Conservation (phyloP, 2,329 filamentous ascomycete species). For the Paraphaeosphaeria sporulosa region DNA sequence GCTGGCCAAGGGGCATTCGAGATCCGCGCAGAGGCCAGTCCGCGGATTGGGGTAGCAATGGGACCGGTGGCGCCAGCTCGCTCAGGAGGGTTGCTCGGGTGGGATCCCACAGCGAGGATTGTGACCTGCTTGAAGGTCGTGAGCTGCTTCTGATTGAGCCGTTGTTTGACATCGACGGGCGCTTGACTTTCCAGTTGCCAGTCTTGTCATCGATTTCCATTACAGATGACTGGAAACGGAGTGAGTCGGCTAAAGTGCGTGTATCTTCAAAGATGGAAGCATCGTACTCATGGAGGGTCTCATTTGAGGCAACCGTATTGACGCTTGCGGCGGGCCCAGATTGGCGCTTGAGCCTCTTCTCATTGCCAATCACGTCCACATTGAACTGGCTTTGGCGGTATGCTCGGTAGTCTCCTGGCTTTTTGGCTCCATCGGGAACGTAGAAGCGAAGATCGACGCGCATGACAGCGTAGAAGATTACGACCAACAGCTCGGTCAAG, state of each 20-base stretch:
- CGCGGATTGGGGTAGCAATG: conserved; percentile 24
- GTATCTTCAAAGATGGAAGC: conserved; percentile 42
- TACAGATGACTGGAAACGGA: conserved; percentile 41
- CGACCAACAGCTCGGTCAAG: conserved; percentile 73
- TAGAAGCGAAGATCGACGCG: conserved; percentile 81
- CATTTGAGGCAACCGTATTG: conserved; percentile 25
- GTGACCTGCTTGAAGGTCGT: conserved; percentile 20
- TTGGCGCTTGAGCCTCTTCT: conserved; percentile 32
- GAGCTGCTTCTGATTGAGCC: conserved; percentile 22
- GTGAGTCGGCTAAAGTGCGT: conserved; percentile 42
- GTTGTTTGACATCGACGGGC: conserved; percentile 23
- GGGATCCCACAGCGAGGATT: conserved; percentile 25
- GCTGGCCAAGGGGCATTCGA: conserved; percentile 19
- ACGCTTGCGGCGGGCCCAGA: conserved; percentile 7
- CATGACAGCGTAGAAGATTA: conserved; percentile 70
- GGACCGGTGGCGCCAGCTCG: conserved; percentile 35
- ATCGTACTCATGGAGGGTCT: conserved; percentile 40
- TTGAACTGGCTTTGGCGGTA: conserved; percentile 28
- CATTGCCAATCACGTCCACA: conserved; percentile 28
- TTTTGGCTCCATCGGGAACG: conserved; percentile 73
- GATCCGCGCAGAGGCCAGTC: conserved; percentile 37
- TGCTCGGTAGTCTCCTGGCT: conserved; percentile 41
- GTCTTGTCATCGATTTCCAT: conserved; percentile 42
- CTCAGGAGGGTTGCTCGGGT: conserved; percentile 26
- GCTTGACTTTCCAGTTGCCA: conserved; percentile 44